Base-by-base conservation (phyloP, 345 rosid genomes). In the Heritiera fomes region DNA sequence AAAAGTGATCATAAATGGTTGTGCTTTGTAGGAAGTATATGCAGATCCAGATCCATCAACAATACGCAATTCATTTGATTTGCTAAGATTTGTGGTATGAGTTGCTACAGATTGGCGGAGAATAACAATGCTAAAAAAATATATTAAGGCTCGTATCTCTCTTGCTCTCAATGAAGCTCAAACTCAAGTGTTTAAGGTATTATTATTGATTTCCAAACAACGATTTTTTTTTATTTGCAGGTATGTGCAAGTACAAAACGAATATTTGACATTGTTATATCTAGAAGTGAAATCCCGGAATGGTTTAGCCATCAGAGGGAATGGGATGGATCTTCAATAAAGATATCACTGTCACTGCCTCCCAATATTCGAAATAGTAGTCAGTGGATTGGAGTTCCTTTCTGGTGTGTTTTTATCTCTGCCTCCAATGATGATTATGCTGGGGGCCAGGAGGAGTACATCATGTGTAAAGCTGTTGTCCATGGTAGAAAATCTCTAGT, bases 331-430 rank as follows among this genome's bases (percentile, higher is more conserved):
- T 53, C 28, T 56, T 56, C 60, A 7, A 18, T 18, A 56, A 7
- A 56, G 23, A 6, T 56, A 56, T 23, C 28, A 23, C 28, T 23
- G 28, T 9, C 6, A 77, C 76, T 58, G 70, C 70, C 5, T 53
- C 67, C 65, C 61, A 69, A 28, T 85, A 86, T 23, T 11, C 6
- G 11, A 4, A 38, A 12, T 15, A 2, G 28, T 61, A 52, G 18
- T 23, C 28, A 23, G 8, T 52, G 50, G 4, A 6, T 13, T 13
- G 52, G 41, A 58, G 17, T 65, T 52, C 62, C 88, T 83, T 12
- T 80, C 85, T 2, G 66, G 5, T 3, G 67, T 83, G 4, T 75
- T 87, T 65, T 68, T 7, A 1, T 1, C 47, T 45, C 10, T 45
- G 1, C 41, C 41, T 2, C 4, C 41, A 38, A 38, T 2, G 41